phyloP scores from a whole-genome alignment of 805 yeast species.

The Lipomyces spencermartinsiae region DNA sequence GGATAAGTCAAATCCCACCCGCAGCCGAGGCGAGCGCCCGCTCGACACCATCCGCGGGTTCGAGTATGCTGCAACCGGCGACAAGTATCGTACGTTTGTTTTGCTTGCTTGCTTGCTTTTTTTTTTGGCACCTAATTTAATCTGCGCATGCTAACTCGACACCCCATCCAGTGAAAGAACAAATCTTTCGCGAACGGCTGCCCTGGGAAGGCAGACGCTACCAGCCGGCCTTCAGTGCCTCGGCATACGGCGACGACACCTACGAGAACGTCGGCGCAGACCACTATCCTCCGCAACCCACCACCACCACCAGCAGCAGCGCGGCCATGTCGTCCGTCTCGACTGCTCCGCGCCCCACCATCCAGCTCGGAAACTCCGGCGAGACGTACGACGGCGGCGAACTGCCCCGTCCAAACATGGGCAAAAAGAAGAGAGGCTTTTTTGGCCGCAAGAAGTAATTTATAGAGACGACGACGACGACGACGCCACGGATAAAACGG shows the following conservation, averaged over 20 bases:
- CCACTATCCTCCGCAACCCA: not conserved
- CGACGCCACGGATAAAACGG: not conserved
- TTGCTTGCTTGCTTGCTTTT: not conserved
- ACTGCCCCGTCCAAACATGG: conserved; percentile 47
- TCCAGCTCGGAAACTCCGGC: conserved; percentile 42
- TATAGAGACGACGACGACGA: not conserved
- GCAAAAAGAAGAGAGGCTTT: conserved; percentile 75
- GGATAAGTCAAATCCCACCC: conserved; percentile 91
- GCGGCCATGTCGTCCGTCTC: conserved; percentile 12
- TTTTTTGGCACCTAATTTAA: not conserved
- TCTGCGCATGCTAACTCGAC: not conserved
- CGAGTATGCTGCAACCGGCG: conserved; percentile 94
- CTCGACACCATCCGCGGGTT: conserved; percentile 92
- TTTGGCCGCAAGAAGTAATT: conserved; percentile 68
- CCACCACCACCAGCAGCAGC: not conserved
- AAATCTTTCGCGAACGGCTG: conserved; percentile 49
- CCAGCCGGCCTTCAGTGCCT: conserved; percentile 44
- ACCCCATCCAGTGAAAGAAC: conserved; percentile 39
- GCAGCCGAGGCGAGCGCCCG: conserved; percentile 94
- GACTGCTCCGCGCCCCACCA: conserved; percentile 37
- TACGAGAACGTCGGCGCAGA: conserved; percentile 32
- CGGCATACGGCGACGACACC: conserved; percentile 49
- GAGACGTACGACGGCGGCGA: conserved; percentile 45
- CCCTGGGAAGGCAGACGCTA: conserved; percentile 42
- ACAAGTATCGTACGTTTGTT: conserved; percentile 47